A percentile compares a stretch with the other conserved stretches of the same genome.
Evolutionary conservation across 2,329 filamentous ascomycete species (phyloP).

Genomic region (Colletotrichum cuscutae): DNA sequence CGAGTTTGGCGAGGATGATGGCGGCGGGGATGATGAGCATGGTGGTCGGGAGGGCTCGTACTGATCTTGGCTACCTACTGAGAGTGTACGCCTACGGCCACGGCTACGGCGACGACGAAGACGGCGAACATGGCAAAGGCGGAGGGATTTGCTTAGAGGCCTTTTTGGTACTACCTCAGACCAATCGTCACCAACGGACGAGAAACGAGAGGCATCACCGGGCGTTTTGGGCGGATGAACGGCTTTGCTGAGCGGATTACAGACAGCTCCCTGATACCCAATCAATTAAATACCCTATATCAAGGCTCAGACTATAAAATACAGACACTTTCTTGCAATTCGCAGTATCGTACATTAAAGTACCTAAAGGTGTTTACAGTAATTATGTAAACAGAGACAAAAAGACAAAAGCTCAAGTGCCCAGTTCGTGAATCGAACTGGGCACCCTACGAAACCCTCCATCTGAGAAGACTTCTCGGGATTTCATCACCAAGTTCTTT

Average conservation of each 20-base stretch:
- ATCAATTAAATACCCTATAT: background rate
- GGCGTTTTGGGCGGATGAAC: slow-evolving; percentile 31
- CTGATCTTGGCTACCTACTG: slow-evolving; percentile 23
- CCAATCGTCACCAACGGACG: background rate
- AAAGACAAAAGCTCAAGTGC: no score
- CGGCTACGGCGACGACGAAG: rapidly evolving
- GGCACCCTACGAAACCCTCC: no score
- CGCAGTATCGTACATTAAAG: no score
- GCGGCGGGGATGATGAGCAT: slow-evolving; percentile 62
- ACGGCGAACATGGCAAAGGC: background rate
- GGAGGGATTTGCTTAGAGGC: slow-evolving; percentile 21
- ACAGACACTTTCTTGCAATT: background rate
- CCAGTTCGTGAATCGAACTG: no score
- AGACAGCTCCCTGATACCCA: slow-evolving; percentile 32
- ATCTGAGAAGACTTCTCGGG: no score
- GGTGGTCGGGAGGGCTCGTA: slow-evolving; percentile 39
- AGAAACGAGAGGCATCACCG: slow-evolving; percentile 19
- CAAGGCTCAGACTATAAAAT: background rate
- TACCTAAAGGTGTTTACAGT: no score
- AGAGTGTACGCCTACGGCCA: no score
- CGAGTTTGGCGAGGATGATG: slow-evolving; percentile 64
- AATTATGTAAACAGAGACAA: no score
- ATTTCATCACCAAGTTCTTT: no score
- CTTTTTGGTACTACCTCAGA: background rate
- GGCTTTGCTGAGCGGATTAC: slow-evolving; percentile 29